phyloP scores from a whole-genome alignment of 805 yeast genomes.

The Diddensiella transvaalensis region DNA sequence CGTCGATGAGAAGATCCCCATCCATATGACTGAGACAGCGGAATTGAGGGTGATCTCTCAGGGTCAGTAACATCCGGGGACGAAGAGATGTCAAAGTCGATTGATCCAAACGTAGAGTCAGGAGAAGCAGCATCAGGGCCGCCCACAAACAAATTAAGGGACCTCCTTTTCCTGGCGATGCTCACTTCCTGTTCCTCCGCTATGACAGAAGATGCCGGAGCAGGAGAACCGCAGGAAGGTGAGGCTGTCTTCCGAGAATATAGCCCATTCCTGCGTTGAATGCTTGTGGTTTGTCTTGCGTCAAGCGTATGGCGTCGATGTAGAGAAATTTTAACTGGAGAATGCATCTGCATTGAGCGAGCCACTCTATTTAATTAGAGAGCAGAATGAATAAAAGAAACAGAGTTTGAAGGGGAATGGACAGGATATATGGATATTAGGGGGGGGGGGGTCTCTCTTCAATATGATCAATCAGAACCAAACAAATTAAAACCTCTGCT shows the following conservation, averaged over 20 bases:
- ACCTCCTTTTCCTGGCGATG: constrained; percentile 18
- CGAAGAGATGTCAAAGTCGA: neutral
- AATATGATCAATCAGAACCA: too few relatives aligned
- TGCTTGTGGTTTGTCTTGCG: neutral
- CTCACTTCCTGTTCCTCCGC: neutral
- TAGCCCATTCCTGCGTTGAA: neutral
- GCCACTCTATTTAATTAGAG: too few relatives aligned
- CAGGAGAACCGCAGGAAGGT: too few relatives aligned
- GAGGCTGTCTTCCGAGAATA: neutral
- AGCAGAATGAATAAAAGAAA: neutral
- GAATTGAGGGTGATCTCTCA: constrained; percentile 1
- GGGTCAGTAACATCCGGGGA: constrained; percentile 2
- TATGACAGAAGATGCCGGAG: neutral
- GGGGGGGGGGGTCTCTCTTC: too few relatives aligned
- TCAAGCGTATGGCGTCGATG: constrained; percentile 3
- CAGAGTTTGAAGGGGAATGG: too few relatives aligned
- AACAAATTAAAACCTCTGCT: too few relatives aligned
- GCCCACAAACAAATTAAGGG: constrained; percentile 16
- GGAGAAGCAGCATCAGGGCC: neutral
- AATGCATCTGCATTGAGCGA: neutral
- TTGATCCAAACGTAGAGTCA: neutral
- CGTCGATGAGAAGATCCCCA: neutral
- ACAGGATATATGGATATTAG: too few relatives aligned
- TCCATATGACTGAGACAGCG: neutral
- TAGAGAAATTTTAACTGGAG: neutral